Base-by-base conservation (phyloP, 2,329 filamentous ascomycete genomes). In the Aplosporella prunicola region DNA sequence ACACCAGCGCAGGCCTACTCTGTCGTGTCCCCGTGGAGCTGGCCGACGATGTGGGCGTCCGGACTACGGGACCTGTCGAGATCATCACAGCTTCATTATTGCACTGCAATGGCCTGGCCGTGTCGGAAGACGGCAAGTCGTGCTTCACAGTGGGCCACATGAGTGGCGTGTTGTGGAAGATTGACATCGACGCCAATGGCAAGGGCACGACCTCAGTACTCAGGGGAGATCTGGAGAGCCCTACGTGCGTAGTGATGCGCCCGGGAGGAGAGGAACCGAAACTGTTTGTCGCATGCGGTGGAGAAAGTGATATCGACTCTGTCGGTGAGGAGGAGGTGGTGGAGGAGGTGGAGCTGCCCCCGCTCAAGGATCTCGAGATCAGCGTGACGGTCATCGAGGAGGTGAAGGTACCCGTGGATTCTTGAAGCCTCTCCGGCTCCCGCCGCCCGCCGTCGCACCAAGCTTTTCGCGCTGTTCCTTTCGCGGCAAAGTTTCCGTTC, bases 1-100 rank as follows among this genome's bases (percentile, higher is more conserved):
- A 40, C 32, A 40, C 37, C 23, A 40, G 37, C 37, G 32, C 31
- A 1, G 37, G 37, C 14, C 32, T 40, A 26, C 31, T 40, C 20
- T 40, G 37, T 18, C 37, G 37, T 28, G 31, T 35, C 18, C 24
- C 37, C 20, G 11, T 40, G 25, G 14, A 22, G 25, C 9, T 8
- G 8, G 25, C n/a, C 35, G 20, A 25, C 14, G 37, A 25, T n/a
- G 9, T 13, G 5, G 25, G 20, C 18, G 9, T 25, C 26, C 23
- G 25, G 30, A 30, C 32, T 1, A 24, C 31, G 5, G 37, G 37
- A 2, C 24, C 24, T 17, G 37, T 35, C n/a, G 18, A 40, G 31
- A 40, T 34, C 25, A 28, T 40, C 23, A 28, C 37, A 14, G 20
- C 31, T 26, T 18, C 34, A 14, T 25, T 40, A 18, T 25, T 26